Evolutionary conservation across 306 rosid species (phyloP).

Genomic region (Carpinus viminea): DNA sequence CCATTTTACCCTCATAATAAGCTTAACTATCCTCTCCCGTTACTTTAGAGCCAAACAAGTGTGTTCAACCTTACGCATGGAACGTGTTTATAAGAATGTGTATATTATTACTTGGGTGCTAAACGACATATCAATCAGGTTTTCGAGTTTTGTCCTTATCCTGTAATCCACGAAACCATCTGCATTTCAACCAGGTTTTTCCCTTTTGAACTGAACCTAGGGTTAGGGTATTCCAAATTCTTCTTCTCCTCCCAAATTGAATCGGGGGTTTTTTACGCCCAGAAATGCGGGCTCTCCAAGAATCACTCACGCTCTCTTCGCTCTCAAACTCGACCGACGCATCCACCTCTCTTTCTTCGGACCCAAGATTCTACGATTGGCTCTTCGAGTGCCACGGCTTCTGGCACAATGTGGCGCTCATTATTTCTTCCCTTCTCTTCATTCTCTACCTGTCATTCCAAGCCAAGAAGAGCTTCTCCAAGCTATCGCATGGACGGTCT

Average conservation of each 20-base stretch:
- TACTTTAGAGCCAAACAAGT: too few species aligned
- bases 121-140: too few species aligned
- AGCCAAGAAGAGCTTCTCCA: conserved; percentile 47
- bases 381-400: conserved; percentile 68
- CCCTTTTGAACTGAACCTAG: conserved; percentile 16
- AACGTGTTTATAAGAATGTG: too few species aligned
- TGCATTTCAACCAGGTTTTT: neutral
- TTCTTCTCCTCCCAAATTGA: conserved; percentile 3
- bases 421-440: conserved; percentile 41
- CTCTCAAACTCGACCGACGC: conserved; percentile 34
- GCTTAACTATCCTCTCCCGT: too few species aligned
- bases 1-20: too few species aligned
- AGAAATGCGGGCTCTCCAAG: conserved; percentile 35
- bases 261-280: neutral
- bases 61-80: too few species aligned
- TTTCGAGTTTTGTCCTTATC: neutral
- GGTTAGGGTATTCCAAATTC: conserved; percentile 35
- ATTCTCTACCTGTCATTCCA: conserved; percentile 47
- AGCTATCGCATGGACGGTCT: conserved; percentile 59
- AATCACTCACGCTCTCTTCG: conserved; percentile 42
- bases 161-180: neutral
- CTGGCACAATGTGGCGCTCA: conserved; percentile 49
- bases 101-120: too few species aligned
- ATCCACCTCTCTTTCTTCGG: conserved; percentile 31
- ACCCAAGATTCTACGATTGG: conserved; percentile 38